Base-by-base conservation (phyloP, 805 yeast genomes). In the Teunomyces cretensis region DNA sequence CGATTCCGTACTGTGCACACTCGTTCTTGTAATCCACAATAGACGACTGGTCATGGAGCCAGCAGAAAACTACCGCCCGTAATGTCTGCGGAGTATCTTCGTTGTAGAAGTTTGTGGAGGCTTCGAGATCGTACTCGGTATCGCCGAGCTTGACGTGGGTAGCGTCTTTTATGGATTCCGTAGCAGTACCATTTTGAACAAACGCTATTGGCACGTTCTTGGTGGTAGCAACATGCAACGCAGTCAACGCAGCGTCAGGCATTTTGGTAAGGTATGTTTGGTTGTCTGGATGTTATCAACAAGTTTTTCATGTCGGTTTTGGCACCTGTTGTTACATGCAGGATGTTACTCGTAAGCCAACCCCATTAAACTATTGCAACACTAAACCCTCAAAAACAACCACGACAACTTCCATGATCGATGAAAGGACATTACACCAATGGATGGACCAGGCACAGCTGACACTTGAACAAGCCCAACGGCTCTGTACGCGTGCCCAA, bases 1-100 rank as follows among this genome's bases (percentile, higher is more conserved):
- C 74, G 28, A 92, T 75, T 2, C 79, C 75, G 32, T 76, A 68
- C 41, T 75, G 76, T 55, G 81, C 84, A 51, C 96, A 88, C 31
- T 79, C 83, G 9, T 82, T 76, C 48, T 89, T 78, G 61, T 92
- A 91, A 44, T 88, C 96, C 9, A 96, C 84, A 37, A 90, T 84
- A 32, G 84, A 78, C 22, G 86, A 74, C 44, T 86, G 88, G 47
- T 78, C 81, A 51, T 82, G 81, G 22, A 82, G 51, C 94, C 96
- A 92, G 52, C 94, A 86, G 56, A 87, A 88, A 31, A 80, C 73
- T 2, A 86, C 80, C 0, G 87, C 80, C 49, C 79, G 72, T 45
- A 89, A 68, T 12, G 75, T 69, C 36, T 81, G 76, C 16, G 70
- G 65, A 13, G 61, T 61, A 26, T 64, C 78, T 42, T 81, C 83